These are phyloP conservation scores for Agaricales sp. DNA, from an alignment of 1,284 basidiomycete genomes.

Conservation along the genomic window DNA sequence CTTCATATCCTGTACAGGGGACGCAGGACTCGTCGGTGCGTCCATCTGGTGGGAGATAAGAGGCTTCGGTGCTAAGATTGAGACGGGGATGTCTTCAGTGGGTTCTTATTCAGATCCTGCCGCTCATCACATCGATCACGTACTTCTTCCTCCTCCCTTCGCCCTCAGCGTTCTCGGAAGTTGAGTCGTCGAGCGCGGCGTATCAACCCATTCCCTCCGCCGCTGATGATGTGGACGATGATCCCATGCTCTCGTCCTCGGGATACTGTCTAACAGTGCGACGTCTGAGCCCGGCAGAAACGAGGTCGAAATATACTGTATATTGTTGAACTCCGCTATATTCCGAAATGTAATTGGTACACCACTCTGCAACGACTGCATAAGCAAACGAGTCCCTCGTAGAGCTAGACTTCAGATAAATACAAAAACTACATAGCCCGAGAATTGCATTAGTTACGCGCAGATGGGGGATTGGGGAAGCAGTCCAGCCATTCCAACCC, in stretches of 20 bases:
- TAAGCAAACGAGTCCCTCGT: too few species aligned
- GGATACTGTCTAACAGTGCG: too few species aligned
- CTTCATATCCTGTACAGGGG: conserved; percentile 89
- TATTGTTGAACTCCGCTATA: too few species aligned
- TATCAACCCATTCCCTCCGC: conserved; percentile 47
- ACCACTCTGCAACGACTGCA: too few species aligned
- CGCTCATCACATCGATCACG: conserved; percentile 63
- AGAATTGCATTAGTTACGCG: too few species aligned
- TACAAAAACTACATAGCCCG: too few species aligned
- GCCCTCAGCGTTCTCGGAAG: conserved; percentile 33
- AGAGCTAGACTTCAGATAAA: too few species aligned
- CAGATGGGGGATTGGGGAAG: too few species aligned
- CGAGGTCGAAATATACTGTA: too few species aligned
- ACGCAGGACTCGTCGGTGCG: conserved; percentile 88
- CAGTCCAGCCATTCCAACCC: too few species aligned
- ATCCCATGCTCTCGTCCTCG: conserved; percentile 8
- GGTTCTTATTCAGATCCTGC: conserved; percentile 52
- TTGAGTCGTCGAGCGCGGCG: conserved; percentile 23
- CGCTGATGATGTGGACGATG: conserved; percentile 22
- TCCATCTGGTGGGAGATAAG: conserved; percentile 93
- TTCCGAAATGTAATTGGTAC: too few species aligned
- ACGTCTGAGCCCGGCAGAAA: too few species aligned
- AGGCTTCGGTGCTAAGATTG: conserved; percentile 72
- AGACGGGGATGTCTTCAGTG: conserved; percentile 75
- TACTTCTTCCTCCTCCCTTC: conserved; percentile 71